Evolutionary conservation across 1,139 yeast genomes (phyloP), one percentile per base, ranked within the genome.

Genomic region (Candida sanyaensis): DNA sequence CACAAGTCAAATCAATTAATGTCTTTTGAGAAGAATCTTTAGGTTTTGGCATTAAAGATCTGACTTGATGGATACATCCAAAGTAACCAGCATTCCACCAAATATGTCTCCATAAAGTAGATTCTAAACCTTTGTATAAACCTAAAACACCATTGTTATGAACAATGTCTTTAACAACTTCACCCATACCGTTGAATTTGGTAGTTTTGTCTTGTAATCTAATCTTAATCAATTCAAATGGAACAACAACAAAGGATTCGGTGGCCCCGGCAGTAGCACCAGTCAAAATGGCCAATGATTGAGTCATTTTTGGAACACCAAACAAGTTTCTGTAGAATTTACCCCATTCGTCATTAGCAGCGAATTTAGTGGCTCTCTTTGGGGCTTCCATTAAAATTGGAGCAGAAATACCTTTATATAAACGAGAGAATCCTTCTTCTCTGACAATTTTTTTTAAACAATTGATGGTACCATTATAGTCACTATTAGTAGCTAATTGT

Each of bases 351-450:
- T 95, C 99, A 65, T 95, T 93, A 54, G 98, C 97, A 47, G 98
- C 98, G 64, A 93, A 93, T 71, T 93, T 93, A 55, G 97, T 92
- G 41, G 99, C 99, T 75, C 92, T 78, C 78, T 93, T 93, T 54
- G 99, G 99, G n/a, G 99, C 99, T 68, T 93, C 99, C 99, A 93
- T 93, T 62, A 93, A 78, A 59, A 93, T 89, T 41, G 99, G 99
- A 13, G 99, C 97, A 29, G 87, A 74, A 59, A 93, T 93, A 56
- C 99, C 99, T 66, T 92, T 85, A 71, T 93, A 95, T 52, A 93
- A 78, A 55, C 96, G 80, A 21, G 86, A 72, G 44, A 83, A 77
- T 38, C 99, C 99, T 70, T 95, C 99, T 56, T 82, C 86, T 60
- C 79, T 81, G 58, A 93, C 80, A 58, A 93, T 93, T 71, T 91